Evolutionary conservation across 495 filamentous ascomycete genomes (phyloP), one percentile per base, ranked within the genome.

Genomic region (Terfezia claveryi): DNA sequence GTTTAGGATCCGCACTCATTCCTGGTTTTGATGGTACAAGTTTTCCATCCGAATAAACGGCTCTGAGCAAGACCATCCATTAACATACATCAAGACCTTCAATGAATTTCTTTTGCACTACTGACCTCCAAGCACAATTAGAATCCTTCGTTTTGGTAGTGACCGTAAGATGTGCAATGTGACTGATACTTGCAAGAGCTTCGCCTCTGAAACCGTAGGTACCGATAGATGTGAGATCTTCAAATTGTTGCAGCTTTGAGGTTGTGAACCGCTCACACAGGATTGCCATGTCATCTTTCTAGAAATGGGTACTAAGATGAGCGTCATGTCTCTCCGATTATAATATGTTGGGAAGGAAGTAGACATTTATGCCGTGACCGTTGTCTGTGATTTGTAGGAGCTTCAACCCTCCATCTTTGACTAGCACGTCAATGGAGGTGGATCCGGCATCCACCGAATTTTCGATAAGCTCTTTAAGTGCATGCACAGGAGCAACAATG

Each of bases 191-290:
- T 10, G 92, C 92, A 60, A 99, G 69, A 10, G 92, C 92, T 69
- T 99, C 92, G 51, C 92, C 92, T 36, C 92, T 83, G 65, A 99
- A 99, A 32, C 92, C 92, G 66, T 99, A 99, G 12, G 92, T 96
- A 32, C 80, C 80, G 58, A 99, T 96, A 17, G 79, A 84, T 12
- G 79, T 78, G 54, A 99, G 73, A 66, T 99, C 92, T 65, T 99
- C 92, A 60, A 99, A 96, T 37, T 80, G 80, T 61, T 94, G 87
- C 36, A 99, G 68, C 62, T 96, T 99, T 27, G 89, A 95, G 0
- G 92, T 99, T 16, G 92, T 99, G 64, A 95, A 95, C 54, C 92
- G 78, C 62, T 96, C 91, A 63, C 92, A 99, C 23, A 96, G 76
- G 50, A 99, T 94, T 0, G 87, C 74, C 38, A 99, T 67, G 68